Evolutionary conservation across 2,329 filamentous ascomycete genomes (phyloP).

Genomic region (Talaromyces albobiverticillius): DNA sequence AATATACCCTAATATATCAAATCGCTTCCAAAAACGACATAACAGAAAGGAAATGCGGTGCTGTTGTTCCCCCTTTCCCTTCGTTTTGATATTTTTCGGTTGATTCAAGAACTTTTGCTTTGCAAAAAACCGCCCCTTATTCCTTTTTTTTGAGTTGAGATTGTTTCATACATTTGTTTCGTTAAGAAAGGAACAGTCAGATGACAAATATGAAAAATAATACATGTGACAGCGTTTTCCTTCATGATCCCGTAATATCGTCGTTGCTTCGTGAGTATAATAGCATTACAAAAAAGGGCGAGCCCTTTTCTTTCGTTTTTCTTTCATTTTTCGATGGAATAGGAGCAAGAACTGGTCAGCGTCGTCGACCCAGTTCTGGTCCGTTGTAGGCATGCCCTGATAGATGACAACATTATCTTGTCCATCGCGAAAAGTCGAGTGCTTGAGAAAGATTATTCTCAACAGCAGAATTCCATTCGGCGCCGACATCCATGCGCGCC

Average conservation of each 20-base stretch:
- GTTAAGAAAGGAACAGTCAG: not conserved
- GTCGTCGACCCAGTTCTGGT: too few relatives aligned
- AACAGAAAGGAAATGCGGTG: not conserved
- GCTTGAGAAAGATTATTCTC: conserved; percentile 38
- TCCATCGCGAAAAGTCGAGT: conserved; percentile 44
- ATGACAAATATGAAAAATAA: not conserved
- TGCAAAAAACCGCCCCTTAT: not conserved
- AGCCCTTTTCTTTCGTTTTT: not conserved
- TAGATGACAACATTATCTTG: conserved; percentile 23
- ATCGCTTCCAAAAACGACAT: not conserved
- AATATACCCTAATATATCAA: not conserved
- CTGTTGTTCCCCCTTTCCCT: not conserved
- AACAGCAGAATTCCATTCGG: conserved; percentile 36
- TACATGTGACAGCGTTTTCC: not conserved
- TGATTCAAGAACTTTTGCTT: not conserved
- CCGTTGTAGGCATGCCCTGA: not conserved
- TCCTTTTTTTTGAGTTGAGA: not conserved
- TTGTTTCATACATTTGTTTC: not conserved
- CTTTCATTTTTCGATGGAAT: not conserved
- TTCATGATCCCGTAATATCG: conserved; percentile 7
- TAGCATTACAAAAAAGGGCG: not conserved
- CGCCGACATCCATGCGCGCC: conserved; percentile 32
- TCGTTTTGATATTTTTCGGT: not conserved
- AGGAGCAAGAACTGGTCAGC: not conserved
- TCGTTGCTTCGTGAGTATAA: conserved; percentile 10